phyloP scores from a whole-genome alignment of 768 basidiomycete genomes.

The Leucogyrophana mollusca region DNA sequence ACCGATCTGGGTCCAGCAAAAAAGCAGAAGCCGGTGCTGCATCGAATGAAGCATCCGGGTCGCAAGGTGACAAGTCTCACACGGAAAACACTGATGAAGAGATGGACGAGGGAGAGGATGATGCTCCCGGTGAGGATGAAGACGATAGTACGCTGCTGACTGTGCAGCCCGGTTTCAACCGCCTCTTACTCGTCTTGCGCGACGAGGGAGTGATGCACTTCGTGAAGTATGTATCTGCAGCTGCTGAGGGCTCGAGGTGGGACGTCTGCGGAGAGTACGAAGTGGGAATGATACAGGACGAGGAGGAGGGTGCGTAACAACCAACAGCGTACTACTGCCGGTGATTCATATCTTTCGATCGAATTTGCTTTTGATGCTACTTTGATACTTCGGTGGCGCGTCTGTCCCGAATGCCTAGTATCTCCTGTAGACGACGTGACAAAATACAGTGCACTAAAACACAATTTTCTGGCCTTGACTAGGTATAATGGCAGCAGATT shows the following conservation, averaged over 20 bases:
- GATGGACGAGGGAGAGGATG: constrained; percentile 37
- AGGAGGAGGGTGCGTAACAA: constrained; percentile 36
- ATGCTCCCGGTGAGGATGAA: constrained; percentile 58
- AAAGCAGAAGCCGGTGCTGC: constrained; percentile 13
- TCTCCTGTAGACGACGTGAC: too few species aligned
- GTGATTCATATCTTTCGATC: too few species aligned
- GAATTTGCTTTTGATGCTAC: too few species aligned
- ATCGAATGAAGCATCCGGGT: constrained; percentile 11
- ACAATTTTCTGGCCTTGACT: constrained; percentile 70
- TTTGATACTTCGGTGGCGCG: too few species aligned
- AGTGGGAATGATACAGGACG: constrained; percentile 75
- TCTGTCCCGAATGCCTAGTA: too few species aligned
- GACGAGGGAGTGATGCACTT: constrained; percentile 94
- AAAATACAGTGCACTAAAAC: constrained; percentile 43
- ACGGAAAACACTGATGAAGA: constrained; percentile 9
- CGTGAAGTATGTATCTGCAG: constrained; percentile 91
- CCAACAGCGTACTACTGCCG: too few species aligned
- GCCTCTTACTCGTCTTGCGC: constrained; percentile 82
- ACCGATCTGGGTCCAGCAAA: constrained; percentile 60
- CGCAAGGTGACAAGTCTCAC: constrained; percentile 13
- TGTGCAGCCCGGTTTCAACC: constrained; percentile 88
- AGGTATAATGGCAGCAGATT: constrained; percentile 67
- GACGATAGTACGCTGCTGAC: constrained; percentile 81
- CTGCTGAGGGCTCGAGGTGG: constrained; percentile 89
- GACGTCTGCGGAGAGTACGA: constrained; percentile 92